Evolutionary conservation across 805 yeast species (phyloP).

Genomic region (Candida andamanensis): DNA sequence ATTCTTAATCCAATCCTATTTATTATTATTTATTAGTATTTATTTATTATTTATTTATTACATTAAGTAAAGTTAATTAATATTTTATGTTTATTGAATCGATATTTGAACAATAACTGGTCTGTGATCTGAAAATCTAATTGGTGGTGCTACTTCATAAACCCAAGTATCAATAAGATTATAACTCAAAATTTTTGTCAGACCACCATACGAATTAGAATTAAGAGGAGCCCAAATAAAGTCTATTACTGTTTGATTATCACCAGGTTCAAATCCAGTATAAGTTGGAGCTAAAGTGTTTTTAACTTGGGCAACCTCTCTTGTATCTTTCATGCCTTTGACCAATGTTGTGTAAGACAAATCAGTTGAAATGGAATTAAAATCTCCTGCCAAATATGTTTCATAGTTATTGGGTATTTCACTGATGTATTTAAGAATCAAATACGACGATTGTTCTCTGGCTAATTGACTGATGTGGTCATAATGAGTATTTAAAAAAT

Average conservation of each 20-base stretch:
- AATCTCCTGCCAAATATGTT: slow-evolving; percentile 49
- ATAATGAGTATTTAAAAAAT: slow-evolving; percentile 44
- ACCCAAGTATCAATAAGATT: slow-evolving; percentile 28
- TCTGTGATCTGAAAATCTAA: slow-evolving; percentile 43
- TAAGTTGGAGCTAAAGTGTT: slow-evolving; percentile 27
- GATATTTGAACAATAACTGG: slow-evolving; percentile 27
- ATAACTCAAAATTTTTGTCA: slow-evolving; percentile 18
- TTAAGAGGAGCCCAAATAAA: slow-evolving; percentile 32
- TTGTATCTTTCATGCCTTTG: slow-evolving; percentile 14
- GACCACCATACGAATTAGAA: slow-evolving; percentile 3
- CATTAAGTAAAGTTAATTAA: too few relatives aligned
- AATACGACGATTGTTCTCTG: slow-evolving; percentile 40
- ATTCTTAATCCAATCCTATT: slow-evolving; percentile 3
- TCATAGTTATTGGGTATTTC: slow-evolving; percentile 28
- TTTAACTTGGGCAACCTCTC: slow-evolving; percentile 29
- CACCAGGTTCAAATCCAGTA: slow-evolving; percentile 32
- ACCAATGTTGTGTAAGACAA: slow-evolving; percentile 29
- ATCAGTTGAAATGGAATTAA: slow-evolving; percentile 38
- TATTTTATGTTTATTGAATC: background rate
- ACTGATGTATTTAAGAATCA: slow-evolving; percentile 37
- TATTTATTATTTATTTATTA: too few relatives aligned
- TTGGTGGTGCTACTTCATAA: too few relatives aligned
- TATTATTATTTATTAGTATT: too few relatives aligned
- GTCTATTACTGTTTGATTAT: slow-evolving; percentile 31
- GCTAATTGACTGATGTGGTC: slow-evolving; percentile 46